Conservation (phyloP, 306 rosid species). For the Mucuna pruriens region DNA sequence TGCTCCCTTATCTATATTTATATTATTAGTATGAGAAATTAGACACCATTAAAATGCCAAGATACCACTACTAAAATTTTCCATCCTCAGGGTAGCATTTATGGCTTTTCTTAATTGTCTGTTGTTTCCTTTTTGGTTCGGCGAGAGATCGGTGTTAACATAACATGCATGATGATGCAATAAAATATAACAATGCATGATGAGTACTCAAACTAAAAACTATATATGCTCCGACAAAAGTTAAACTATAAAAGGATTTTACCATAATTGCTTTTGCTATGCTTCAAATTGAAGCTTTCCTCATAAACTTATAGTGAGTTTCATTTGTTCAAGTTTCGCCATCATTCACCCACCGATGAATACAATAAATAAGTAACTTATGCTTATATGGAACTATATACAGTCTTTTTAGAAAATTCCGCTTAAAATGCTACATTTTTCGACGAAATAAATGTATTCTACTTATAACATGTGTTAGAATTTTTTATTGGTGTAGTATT, state of each 20-base stretch:
- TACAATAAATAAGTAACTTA: neutral
- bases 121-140: slow-evolving; percentile 17
- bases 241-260: slow-evolving; percentile 31
- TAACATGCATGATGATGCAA: slow-evolving; percentile 38
- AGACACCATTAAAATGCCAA: neutral
- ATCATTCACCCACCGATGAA: slow-evolving; percentile 28
- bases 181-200: no score
- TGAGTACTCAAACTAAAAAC: slow-evolving; percentile 27
- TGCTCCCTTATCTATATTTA: no score
- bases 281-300: slow-evolving; percentile 45
- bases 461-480: no score
- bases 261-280: slow-evolving; percentile 21
- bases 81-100: neutral
- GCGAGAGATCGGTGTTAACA: slow-evolving; percentile 6
- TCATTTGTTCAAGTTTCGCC: slow-evolving; percentile 30
- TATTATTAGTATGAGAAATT: neutral
- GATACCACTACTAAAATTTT: neutral
- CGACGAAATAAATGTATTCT: no score
- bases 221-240: slow-evolving; percentile 4
- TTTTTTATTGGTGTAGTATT: no score
- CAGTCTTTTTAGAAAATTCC: neutral
- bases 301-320: slow-evolving; percentile 28
- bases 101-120: slow-evolving; percentile 1
- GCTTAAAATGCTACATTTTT: no score
- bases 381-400: neutral